A percentile compares a stretch with the other conserved stretches of the same genome.
phyloP scores from a whole-genome alignment of 306 rosid species.

The Geum urbanum region DNA sequence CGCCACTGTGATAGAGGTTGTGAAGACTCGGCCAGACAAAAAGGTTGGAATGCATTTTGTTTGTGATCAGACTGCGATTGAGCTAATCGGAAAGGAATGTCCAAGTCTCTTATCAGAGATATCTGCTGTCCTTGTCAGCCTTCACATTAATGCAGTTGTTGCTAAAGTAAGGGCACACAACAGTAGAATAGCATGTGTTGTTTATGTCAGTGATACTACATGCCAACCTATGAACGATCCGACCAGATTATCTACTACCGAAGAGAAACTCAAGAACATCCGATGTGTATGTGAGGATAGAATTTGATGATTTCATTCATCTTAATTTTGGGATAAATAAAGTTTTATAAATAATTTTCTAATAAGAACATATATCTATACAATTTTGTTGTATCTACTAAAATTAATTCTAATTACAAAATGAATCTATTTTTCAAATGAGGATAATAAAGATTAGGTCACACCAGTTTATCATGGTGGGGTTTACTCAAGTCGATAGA shows the following conservation, averaged over 20 bases:
- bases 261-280: slow-evolving; percentile 77
- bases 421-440: no score
- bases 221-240: slow-evolving; percentile 39
- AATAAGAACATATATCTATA: no score
- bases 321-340: no score
- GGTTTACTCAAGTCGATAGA: no score
- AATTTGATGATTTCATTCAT: no score
- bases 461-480: no score
- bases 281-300: slow-evolving; percentile 60
- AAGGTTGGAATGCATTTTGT: slow-evolving; percentile 60
- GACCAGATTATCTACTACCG: slow-evolving; percentile 51
- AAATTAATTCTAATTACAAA: no score
- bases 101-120: slow-evolving; percentile 81
- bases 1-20: slow-evolving; percentile 42
- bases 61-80: slow-evolving; percentile 61
- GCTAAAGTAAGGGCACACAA: slow-evolving; percentile 90
- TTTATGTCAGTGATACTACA: slow-evolving; percentile 54
- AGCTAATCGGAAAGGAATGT: slow-evolving; percentile 74
- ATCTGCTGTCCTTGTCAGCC: slow-evolving; percentile 72
- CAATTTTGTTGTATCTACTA: no score
- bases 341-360: no score
- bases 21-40: slow-evolving; percentile 52
- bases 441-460: no score
- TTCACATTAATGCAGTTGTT: slow-evolving; percentile 52
- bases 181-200: slow-evolving; percentile 60